Base-by-base conservation (phyloP, 495 filamentous ascomycete genomes). In the Amniculicola lignicola region DNA sequence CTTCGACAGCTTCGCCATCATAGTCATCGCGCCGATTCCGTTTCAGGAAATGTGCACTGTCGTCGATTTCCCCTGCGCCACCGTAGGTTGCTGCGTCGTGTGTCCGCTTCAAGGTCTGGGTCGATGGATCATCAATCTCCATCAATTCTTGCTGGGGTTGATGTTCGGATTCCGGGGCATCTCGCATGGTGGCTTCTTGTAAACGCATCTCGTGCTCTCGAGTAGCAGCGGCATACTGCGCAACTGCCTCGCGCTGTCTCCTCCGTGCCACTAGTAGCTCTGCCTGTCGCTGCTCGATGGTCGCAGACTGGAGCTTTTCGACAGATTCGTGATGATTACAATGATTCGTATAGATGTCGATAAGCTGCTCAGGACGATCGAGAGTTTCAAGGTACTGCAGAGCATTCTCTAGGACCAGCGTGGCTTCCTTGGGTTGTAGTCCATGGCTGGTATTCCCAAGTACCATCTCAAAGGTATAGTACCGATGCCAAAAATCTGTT, bases 281-380 rank as follows among this genome's bases (percentile, higher is more conserved):
- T n/a, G 77, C 76, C 61, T 83, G 83, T 48, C 85, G 80, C 19
- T 85, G 82, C 25, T 81, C 81, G 44, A 89, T 78, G 10, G 87
- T 73, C 16, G 87, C 88, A 46, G 78, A 72, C 55, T 86, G 82
- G 5, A 95, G 73, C 25, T 85, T 83, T 33, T 86, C 79, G 4
- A 85, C 80, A 41, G 82, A 77, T 65, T 93, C 90, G 60, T 93
- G 90, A 57, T 90, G 87, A 62, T 92, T 85, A 63, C 89, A 94
- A 64, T 97, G 91, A 33, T 87, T 78, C 28, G 90, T 70, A 54
- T 87, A 95, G 16, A 85, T 80, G 58, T 90, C 86, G 69, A 95
- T 77, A 35, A 96, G 78, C 65, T 87, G 88, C 68, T 96, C 92
- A 0, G 93, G 93, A 85, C 86, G 93, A 69, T 98, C 90, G n/a